Base-by-base conservation (phyloP, 768 basidiomycete species). In the Boletus eberwhitei region DNA sequence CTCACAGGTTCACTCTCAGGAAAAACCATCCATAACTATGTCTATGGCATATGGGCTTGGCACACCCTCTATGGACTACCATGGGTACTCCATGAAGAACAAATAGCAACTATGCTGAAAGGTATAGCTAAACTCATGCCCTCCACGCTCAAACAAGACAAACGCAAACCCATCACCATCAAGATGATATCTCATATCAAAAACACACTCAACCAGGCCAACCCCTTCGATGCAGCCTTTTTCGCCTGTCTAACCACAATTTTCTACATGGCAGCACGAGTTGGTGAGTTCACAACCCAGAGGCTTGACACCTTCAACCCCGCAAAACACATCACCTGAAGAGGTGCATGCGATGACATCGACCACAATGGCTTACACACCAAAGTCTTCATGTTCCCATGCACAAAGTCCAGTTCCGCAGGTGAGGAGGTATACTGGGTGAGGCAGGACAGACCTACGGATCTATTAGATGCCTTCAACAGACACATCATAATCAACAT, bases 291-390 rank as follows among this genome's bases (percentile, higher is more conserved):
- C 31, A 50, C 39, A 2, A 0, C 41, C 0, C 29, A 1, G 1
- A 21, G 21, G 7, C 39, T 50, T 1, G 3, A 40, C 2, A 16
- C 49, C 21, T 50, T 50, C 16, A 17, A 32, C 3, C 21, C 31
- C 2, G 0, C 21, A 6, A 21, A 29, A 1, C 38, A 50, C 16
- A 50, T 50, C 14, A 40, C 49, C 16, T 5, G 1, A 7, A 34
- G 7, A 4, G 9, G 4, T 2, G 19, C 26, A 0, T 4, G 2
- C 0, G 12, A 51, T 1, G 9, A 5, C 4, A 24, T 24, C 5
- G 5, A 35, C 13, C 2, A 2, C 13, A 35, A 35, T 2, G 5
- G 34, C 34, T 14, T 35, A 14, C 14, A 16, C 6, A 35, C 34
- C 34, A 35, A 35, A 14, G 34, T 35, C 6, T 35, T 35, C 2